These are phyloP conservation scores for Penstemon davidsonii DNA, from an alignment of 257 asterid species.

Conservation along the genomic window DNA sequence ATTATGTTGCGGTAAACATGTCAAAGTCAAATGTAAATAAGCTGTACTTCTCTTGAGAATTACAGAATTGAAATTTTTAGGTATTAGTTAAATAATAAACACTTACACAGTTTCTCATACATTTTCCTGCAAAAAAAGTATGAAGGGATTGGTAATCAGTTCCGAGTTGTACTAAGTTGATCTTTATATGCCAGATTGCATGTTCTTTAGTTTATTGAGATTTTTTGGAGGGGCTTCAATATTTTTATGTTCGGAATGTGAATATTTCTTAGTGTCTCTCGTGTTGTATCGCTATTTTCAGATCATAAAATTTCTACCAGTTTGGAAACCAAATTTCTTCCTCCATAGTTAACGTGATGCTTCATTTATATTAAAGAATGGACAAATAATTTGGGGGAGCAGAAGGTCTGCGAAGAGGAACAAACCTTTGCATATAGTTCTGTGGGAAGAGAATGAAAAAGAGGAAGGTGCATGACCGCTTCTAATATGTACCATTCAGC, in stretches of 20 bases:
- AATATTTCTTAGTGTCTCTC: neutral
- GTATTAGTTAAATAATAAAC: constrained; percentile 12
- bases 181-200: neutral
- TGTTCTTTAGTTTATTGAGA: constrained; percentile 16
- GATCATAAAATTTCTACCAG: no score
- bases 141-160: neutral
- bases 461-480: no score
- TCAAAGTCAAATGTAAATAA: neutral
- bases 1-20: neutral
- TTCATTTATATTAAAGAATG: no score
- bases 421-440: no score
- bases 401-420: no score
- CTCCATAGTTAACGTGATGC: no score
- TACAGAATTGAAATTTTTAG: neutral
- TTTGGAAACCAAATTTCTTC: no score
- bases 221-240: neutral
- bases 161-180: neutral
- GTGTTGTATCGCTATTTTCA: no score
- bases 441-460: no score
- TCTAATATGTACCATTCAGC: no score
- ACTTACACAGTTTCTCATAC: neutral
- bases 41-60: neutral
- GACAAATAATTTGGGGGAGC: no score
- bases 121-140: no score
- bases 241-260: constrained; percentile 9